phyloP scores from a whole-genome alignment of 2,329 filamentous ascomycete species.

The Microthyrium microscopicum region DNA sequence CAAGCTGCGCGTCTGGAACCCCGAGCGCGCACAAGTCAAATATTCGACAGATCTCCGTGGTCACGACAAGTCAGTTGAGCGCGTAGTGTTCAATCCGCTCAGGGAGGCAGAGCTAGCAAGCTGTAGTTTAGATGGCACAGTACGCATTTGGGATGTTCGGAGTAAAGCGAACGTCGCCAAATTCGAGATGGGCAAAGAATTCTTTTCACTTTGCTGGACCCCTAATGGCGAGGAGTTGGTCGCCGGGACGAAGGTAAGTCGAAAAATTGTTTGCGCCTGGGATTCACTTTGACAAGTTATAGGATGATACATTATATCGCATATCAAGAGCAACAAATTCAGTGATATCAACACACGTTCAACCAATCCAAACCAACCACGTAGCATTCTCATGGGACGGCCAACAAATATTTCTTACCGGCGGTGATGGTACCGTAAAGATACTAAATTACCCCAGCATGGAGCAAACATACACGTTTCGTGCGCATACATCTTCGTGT shows the following conservation, averaged over 20 bases:
- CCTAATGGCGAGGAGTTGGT: conserved; percentile 54
- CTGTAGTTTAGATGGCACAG: conserved; percentile 54
- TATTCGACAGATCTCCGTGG: conserved; percentile 62
- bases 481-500: conserved; percentile 58
- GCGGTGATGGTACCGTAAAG: conserved; percentile 52
- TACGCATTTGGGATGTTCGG: conserved; percentile 67
- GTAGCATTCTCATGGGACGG: conserved; percentile 60
- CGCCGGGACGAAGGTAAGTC: conserved; percentile 51
- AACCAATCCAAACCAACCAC: conserved; percentile 52
- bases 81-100: conserved; percentile 60
- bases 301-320: conserved; percentile 47
- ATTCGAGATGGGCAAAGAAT: conserved; percentile 39
- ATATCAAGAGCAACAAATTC: conserved; percentile 43
- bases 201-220: conserved; percentile 57
- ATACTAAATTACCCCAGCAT: conserved; percentile 52
- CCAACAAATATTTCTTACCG: conserved; percentile 52
- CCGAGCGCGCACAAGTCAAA: conserved; percentile 55
- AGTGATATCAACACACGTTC: conserved; percentile 41
- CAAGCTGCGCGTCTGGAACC: conserved; percentile 65
- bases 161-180: conserved; percentile 52
- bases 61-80: conserved; percentile 49
- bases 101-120: conserved; percentile 65
- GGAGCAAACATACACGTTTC: conserved; percentile 39
- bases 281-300: neutral
- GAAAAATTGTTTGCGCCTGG: neutral